Conservation (phyloP, 2,329 filamentous ascomycete genomes). For the Parasarocladium wereldwijsianum region DNA sequence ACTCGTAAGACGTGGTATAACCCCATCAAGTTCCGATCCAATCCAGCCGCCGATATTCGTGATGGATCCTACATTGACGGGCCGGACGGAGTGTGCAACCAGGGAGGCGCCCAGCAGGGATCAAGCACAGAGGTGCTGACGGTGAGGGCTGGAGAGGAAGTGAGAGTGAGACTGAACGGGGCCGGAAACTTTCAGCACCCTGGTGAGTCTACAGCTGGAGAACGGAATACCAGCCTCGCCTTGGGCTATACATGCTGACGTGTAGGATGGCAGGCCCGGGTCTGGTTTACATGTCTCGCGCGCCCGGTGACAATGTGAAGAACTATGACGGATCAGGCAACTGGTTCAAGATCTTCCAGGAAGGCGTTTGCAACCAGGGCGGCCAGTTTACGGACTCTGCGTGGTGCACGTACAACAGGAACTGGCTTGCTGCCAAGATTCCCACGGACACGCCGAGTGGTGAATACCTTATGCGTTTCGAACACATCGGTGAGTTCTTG, state of each 20-base stretch:
- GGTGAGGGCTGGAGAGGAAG: conserved; percentile 11
- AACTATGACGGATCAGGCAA: conserved; percentile 14
- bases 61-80: conserved; percentile 10
- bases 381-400: conserved; percentile 10
- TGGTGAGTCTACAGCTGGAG: conserved; percentile 5
- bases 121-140: conserved; percentile 10
- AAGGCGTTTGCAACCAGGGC: conserved; percentile 9
- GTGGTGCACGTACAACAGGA: conserved; percentile 10
- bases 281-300: conserved; percentile 13
- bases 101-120: conserved; percentile 12
- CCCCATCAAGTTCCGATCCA: conserved; percentile 14
- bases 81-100: conserved; percentile 14
- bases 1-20: conserved; percentile 12
- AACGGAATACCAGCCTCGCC: not conserved
- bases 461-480: conserved; percentile 20
- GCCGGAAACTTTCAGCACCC: conserved; percentile 10
- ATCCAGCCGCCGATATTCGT: conserved; percentile 11
- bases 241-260: not conserved
- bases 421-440: conserved; percentile 18
- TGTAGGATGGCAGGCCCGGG: conserved; percentile 7
- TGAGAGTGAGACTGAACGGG: conserved; percentile 10
- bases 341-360: conserved; percentile 13
- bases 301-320: conserved; percentile 11
- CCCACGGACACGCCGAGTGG: conserved; percentile 18
- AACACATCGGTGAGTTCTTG: conserved; percentile 15